phyloP scores from a whole-genome alignment of 2,329 filamentous ascomycete species.

The Colletotrichum spaethianum region DNA sequence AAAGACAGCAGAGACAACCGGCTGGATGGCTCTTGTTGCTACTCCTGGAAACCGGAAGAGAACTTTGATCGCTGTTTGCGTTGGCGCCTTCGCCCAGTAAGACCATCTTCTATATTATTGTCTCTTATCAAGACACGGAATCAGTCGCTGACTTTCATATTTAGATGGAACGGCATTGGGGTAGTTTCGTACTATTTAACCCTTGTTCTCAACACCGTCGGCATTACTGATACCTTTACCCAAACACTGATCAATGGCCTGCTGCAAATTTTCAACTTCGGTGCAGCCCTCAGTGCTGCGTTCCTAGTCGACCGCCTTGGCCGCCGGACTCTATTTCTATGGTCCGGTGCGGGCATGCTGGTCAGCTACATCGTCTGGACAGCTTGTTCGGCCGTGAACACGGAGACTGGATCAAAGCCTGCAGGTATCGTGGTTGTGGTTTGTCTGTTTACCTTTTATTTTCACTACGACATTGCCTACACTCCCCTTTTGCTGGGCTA shows the following conservation, averaged over 20 bases:
- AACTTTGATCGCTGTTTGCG: constrained; percentile 20
- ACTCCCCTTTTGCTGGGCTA: constrained; percentile 61
- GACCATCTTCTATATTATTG: not conserved
- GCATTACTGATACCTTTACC: constrained; percentile 50
- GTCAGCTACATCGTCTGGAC: constrained; percentile 53
- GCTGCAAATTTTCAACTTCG: constrained; percentile 50
- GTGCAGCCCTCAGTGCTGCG: constrained; percentile 50
- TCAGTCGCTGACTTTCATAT: not conserved
- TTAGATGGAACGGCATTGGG: constrained; percentile 51
- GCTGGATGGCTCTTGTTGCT: constrained; percentile 40
- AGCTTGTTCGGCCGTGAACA: constrained; percentile 50
- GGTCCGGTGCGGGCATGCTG: constrained; percentile 50
- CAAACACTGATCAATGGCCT: constrained; percentile 57
- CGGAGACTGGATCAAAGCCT: constrained; percentile 40
- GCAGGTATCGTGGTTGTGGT: constrained; percentile 59
- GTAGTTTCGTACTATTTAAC: constrained; percentile 49
- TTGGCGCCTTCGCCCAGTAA: constrained; percentile 45
- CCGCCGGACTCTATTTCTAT: constrained; percentile 54
- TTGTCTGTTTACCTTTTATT: constrained; percentile 61
- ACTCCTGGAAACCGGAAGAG: constrained; percentile 41
- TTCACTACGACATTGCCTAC: constrained; percentile 58
- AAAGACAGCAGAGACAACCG: constrained; percentile 29
- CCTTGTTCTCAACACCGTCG: constrained; percentile 52
- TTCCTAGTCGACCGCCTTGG: constrained; percentile 56
- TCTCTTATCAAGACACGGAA: not conserved